phyloP scores from a whole-genome alignment of 2,329 filamentous ascomycete species.

The Aspergillus uvarum region DNA sequence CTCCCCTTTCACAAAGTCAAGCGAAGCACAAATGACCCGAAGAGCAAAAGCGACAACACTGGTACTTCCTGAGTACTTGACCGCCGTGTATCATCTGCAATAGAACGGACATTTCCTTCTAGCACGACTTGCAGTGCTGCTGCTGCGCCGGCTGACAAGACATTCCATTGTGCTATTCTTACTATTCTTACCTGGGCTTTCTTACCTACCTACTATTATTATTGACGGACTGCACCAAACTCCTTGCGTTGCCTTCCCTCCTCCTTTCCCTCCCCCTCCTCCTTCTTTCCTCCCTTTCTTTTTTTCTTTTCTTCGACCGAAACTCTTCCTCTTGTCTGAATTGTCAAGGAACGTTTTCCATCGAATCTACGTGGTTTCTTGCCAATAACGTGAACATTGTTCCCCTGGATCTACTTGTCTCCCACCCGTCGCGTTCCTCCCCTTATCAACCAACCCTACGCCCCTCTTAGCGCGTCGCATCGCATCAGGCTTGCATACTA shows the following conservation, averaged over 20 bases:
- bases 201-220: conserved; percentile 5
- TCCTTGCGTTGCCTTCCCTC: conserved; percentile 11
- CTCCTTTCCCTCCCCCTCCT: conserved; percentile 10
- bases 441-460: conserved; percentile 13
- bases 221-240: conserved; percentile 14
- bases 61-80: background rate
- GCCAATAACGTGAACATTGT: conserved; percentile 1
- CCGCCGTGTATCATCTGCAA: background rate
- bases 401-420: conserved; percentile 1
- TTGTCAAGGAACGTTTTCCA: conserved; percentile 8
- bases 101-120: conserved; percentile 4
- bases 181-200: conserved; percentile 1
- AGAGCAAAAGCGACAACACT: background rate
- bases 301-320: conserved; percentile 6
- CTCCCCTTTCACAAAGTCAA: background rate
- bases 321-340: conserved; percentile 6
- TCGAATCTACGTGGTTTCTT: conserved; percentile 3
- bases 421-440: conserved; percentile 15
- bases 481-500: conserved; percentile 19
- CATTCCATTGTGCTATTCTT: conserved; percentile 18
- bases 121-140: conserved; percentile 2
- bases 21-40: background rate
- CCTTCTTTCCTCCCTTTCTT: conserved; percentile 8
- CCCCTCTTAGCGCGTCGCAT: conserved; percentile 24
- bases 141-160: conserved; percentile 11